Conservation (phyloP, 177 flowering plant species). For the Vitis hybrid region DNA sequence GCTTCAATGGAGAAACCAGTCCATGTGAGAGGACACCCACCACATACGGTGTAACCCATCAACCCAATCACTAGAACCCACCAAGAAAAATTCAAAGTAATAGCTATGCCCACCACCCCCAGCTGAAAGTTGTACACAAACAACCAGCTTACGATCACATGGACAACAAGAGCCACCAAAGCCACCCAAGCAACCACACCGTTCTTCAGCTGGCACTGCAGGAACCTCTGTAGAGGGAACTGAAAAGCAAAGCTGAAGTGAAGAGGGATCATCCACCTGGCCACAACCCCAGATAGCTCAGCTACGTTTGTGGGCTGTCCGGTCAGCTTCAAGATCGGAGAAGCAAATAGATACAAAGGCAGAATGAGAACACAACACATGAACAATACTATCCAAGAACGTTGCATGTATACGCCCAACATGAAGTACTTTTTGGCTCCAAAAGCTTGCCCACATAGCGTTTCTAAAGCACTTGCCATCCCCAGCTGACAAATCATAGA, state of each 20-base stretch:
- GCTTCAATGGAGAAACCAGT: constrained; percentile 62
- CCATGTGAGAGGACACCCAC: constrained; percentile 69
- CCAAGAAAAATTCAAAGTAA: constrained; percentile 53
- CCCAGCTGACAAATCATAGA: constrained; percentile 35
- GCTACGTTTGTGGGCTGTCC: constrained; percentile 69
- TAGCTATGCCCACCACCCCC: constrained; percentile 53
- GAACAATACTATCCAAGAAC: constrained; percentile 64
- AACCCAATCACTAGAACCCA: constrained; percentile 55
- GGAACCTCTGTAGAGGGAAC: constrained; percentile 68
- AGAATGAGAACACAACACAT: constrained; percentile 42
- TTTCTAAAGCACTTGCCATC: constrained; percentile 66
- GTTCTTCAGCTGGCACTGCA: constrained; percentile 75
- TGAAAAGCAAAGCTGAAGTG: constrained; percentile 70
- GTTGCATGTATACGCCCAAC: constrained; percentile 62
- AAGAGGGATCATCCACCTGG: constrained; percentile 60
- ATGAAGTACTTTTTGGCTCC: constrained; percentile 55
- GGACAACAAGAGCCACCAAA: constrained; percentile 41
- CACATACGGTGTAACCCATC: constrained; percentile 36
- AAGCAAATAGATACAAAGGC: constrained; percentile 56
- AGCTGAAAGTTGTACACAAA: constrained; percentile 42
- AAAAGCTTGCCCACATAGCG: constrained; percentile 65
- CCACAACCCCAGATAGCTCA: constrained; percentile 52
- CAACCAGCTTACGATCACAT: constrained; percentile 59
- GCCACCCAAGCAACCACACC: constrained; percentile 50
- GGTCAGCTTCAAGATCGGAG: constrained; percentile 47